Percentiles rank a stretch among this genome's conserved stretches.
phyloP scores from a whole-genome alignment of 768 basidiomycete species.

The Auricularia cornea region DNA sequence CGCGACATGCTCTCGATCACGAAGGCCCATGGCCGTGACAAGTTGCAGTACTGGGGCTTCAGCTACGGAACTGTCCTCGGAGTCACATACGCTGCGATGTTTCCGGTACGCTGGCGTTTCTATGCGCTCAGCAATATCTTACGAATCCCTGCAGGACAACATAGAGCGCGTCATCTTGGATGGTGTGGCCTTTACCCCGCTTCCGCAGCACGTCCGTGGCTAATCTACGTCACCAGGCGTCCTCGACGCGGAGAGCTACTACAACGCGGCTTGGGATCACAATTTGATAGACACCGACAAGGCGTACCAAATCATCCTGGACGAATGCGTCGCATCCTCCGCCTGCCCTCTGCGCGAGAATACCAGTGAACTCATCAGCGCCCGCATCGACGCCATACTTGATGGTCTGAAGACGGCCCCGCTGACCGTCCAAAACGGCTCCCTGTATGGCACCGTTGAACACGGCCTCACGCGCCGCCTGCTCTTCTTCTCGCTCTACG shows the following conservation, averaged over 20 bases:
- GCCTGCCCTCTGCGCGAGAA: constrained; percentile 16
- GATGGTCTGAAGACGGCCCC: constrained; percentile 12
- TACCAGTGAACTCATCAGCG: not conserved
- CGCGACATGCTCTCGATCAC: constrained; percentile 24
- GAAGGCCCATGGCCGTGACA: constrained; percentile 20
- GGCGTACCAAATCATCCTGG: constrained; percentile 12
- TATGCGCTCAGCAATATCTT: not conserved
- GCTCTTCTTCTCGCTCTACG: constrained; percentile 17
- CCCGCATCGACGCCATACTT: constrained; percentile 10
- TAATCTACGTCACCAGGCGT: constrained; percentile 8
- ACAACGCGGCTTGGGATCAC: constrained; percentile 12
- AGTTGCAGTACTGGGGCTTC: constrained; percentile 25
- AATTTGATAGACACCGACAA: constrained; percentile 19
- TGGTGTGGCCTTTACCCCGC: constrained; percentile 11
- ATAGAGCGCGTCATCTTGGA: constrained; percentile 27
- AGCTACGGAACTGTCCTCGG: constrained; percentile 12
- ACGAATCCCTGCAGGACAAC: constrained; percentile 15
- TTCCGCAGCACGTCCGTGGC: not conserved
- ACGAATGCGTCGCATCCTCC: constrained; percentile 17
- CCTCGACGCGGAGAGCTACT: constrained; percentile 18
- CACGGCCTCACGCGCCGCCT: constrained; percentile 11
- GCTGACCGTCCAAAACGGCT: constrained; percentile 12
- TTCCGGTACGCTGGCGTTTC: constrained; percentile 19
- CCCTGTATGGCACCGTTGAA: constrained; percentile 19
- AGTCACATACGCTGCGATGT: constrained; percentile 23